Evolutionary conservation across 306 rosid species (phyloP), one percentile per base, ranked within the genome.

Genomic region (Macrotyloma uniflorum): DNA sequence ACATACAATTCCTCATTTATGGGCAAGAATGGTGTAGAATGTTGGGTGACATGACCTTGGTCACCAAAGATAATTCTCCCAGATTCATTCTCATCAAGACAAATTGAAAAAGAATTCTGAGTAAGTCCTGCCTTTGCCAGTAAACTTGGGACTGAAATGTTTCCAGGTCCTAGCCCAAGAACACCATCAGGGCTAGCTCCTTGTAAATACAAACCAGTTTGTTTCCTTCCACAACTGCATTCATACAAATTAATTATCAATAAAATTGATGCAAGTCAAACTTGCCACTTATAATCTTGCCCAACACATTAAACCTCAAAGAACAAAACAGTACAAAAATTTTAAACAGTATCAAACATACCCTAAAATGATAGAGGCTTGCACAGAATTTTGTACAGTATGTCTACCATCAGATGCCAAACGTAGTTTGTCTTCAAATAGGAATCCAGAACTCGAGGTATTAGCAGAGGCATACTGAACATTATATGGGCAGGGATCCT

Each of bases 361-460:
- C 98, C 97, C 98, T 46, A 94, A 55, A 67, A 94, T 69, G 28
- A 94, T 87, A 8, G 93, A 88, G 23, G 96, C 94, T 83, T 82
- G 87, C 68, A 94, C 67, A 49, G 86, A 85, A 79, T 74, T 69
- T 24, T 85, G 85, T 71, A 82, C 33, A 20, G 69, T 28, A 58
- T 82, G 83, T 61, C 79, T 70, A 19, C 79, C 84, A 64, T 79
- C 54, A 5, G 97, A 88, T 65, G 82, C 76, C 72, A 94, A 85
- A 84, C 88, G 93, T 40, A 94, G 82, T 74, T 85, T 80, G 86
- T 94, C 98, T 82, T 94, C 90, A 75, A 94, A 83, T 16, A 93
- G 90, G 64, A 85, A 80, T 62, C 97, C 98, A 65, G 97, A 91
- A 70, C 84, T 94, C 38, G 97, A 86, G 32, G 98, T 94, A 80